Percentiles rank a stretch among this genome's conserved stretches.
Conservation (phyloP, 192 early-diverging fungal genomes). For the Entophlyctis luteolus region DNA sequence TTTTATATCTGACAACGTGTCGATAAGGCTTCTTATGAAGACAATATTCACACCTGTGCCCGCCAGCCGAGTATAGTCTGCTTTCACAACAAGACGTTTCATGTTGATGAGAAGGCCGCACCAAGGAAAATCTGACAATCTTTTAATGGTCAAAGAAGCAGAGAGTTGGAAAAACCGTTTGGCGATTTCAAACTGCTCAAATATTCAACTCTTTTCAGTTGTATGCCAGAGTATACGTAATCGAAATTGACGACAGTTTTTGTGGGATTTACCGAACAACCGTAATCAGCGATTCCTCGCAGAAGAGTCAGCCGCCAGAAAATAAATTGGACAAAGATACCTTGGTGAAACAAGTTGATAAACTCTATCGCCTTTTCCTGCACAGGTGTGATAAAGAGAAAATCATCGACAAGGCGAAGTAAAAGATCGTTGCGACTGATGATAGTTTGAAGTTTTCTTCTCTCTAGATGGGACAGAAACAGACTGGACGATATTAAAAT, state of each 20-base stretch:
- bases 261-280: slow-evolving; percentile 65
- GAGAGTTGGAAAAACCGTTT: neutral
- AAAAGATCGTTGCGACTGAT: slow-evolving; percentile 48
- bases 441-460: slow-evolving; percentile 39
- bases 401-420: slow-evolving; percentile 79
- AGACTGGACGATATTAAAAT: slow-evolving; percentile 48
- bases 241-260: slow-evolving; percentile 83
- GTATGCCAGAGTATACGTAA: slow-evolving; percentile 31
- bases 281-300: slow-evolving; percentile 61
- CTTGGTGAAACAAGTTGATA: slow-evolving; percentile 56
- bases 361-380: slow-evolving; percentile 49
- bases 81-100: slow-evolving; percentile 59
- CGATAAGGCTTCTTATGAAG: neutral
- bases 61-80: slow-evolving; percentile 63
- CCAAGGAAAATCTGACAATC: slow-evolving; percentile 72
- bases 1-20: slow-evolving; percentile 33
- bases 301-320: neutral
- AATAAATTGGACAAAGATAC: slow-evolving; percentile 23
- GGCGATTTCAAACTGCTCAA: slow-evolving; percentile 3
- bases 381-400: slow-evolving; percentile 68
- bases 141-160: neutral
- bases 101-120: slow-evolving; percentile 77
- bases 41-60: neutral
- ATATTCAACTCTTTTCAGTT: slow-evolving; percentile 13
- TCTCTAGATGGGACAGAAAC: slow-evolving; percentile 75